Evolutionary conservation across 345 rosid species (phyloP), one percentile per base, ranked within the genome.

Genomic region (Adansonia digitata): DNA sequence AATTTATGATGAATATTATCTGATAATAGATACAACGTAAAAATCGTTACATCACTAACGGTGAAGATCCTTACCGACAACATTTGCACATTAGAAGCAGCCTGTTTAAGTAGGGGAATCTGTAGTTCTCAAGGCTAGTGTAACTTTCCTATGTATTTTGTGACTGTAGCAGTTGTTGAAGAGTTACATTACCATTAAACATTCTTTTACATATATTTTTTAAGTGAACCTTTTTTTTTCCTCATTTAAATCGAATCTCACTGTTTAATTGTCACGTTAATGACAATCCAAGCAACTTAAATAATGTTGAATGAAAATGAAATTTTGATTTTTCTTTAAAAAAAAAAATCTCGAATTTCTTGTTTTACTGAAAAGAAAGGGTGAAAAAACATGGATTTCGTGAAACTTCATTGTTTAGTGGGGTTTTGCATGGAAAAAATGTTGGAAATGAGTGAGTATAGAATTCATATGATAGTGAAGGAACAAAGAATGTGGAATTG

Each of bases 361-460:
- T 27, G 14, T 24, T n/a, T 56, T 24, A 24, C 29, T 56, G 24
- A 26, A 22, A 24, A 24, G 61, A 56, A n/a, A 24, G 61, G 31
- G 15, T 56, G 31, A 11, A 57, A 26, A 57, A 27, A 9, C 17
- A 69, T 7, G 34, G 18, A 22, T 56, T 57, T 72, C 10, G 11
- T 42, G 75, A 57, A 73, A 74, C 76, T 45, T 46, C 31, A 6
- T 5, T n/a, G 53, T 43, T n/a, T 61, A 61, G 49, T 57, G 62
- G 6, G 72, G 66, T 39, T 72, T n/a, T 55, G 53, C 18, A 42
- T 73, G 57, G 65, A 43, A 29, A 27, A 29, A 29, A 31, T 48
- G 17, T 17, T 48, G 40, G 59, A 67, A 66, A 69, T 10, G 27
- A 43, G 42, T 10, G 27, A 43, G 42, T 29, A 5, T 48, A 40